Evolutionary conservation across 371 early-diverging fungal species (phyloP).

Genomic region (Massospora cicadina): DNA sequence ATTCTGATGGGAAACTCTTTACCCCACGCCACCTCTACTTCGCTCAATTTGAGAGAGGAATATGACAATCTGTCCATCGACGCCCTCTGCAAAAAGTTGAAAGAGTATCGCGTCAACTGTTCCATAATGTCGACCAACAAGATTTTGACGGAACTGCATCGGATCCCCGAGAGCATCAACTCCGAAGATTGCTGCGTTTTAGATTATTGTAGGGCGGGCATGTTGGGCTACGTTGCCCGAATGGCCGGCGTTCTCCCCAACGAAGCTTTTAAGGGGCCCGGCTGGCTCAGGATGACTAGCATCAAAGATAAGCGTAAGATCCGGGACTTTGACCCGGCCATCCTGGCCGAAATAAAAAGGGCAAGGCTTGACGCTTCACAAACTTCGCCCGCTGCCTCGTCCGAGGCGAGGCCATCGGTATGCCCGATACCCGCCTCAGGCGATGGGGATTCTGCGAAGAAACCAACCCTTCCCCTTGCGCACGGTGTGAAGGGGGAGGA

Average conservation of each 20-base stretch:
- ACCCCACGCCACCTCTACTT: not conserved
- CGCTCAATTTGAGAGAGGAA: not conserved
- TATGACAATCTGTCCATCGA: not conserved
- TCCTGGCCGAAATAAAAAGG: not conserved
- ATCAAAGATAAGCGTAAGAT: not conserved
- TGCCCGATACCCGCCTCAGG: too few relatives aligned
- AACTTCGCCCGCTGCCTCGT: not conserved
- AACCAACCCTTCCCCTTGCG: too few relatives aligned
- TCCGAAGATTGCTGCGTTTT: not conserved
- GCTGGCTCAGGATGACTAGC: not conserved
- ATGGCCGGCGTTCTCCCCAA: not conserved
- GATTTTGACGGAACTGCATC: not conserved
- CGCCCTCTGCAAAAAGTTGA: not conserved
- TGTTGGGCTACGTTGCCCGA: not conserved
- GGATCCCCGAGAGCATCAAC: not conserved
- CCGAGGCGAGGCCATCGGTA: not conserved
- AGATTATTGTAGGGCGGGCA: not conserved
- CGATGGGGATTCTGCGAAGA: too few relatives aligned
- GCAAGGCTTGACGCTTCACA: not conserved
- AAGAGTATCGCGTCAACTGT: not conserved
- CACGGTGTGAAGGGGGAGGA: not conserved
- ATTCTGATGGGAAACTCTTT: not conserved
- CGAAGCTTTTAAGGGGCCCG: not conserved
- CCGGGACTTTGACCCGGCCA: not conserved
- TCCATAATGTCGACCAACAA: not conserved